phyloP scores from a whole-genome alignment of 352 stramenopile species.

The Globisporangium rhizosaccharum region DNA sequence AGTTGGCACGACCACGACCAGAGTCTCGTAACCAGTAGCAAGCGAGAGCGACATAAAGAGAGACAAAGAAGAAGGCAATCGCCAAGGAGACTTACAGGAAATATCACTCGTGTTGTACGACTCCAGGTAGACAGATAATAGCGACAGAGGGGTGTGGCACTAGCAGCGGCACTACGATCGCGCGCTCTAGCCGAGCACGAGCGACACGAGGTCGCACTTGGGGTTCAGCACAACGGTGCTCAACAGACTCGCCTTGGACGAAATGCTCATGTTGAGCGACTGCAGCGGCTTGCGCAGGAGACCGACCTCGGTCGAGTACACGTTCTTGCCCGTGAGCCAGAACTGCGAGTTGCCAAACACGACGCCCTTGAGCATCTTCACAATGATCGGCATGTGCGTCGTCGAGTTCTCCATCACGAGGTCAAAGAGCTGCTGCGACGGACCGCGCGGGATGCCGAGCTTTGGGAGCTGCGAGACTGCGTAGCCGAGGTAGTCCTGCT shows the following conservation, averaged over 20 bases:
- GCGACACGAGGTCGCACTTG: conserved; percentile 17
- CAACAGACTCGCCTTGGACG: conserved; percentile 14
- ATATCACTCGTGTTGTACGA: no score
- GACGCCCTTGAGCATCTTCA: conserved; percentile 36
- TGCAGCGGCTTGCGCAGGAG: conserved; percentile 18
- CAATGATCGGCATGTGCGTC: conserved; percentile 18
- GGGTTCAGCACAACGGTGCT: conserved; percentile 18
- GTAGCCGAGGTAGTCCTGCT: conserved; percentile 56
- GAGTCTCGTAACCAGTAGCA: no score
- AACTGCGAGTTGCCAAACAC: conserved; percentile 7
- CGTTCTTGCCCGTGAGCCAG: conserved; percentile 18
- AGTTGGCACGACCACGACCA: no score
- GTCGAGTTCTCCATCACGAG: conserved; percentile 31
- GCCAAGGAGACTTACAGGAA: no score
- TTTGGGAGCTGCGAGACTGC: conserved; percentile 36
- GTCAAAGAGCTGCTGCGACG: conserved; percentile 41
- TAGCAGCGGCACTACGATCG: neutral
- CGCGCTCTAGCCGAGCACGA: conserved; percentile 5
- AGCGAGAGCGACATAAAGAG: no score
- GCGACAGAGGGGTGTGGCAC: no score
- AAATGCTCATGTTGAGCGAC: conserved; percentile 27
- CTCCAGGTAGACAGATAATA: no score
- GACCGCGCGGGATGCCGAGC: conserved; percentile 42
- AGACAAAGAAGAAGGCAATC: no score
- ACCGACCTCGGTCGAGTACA: conserved; percentile 16